A percentile compares a stretch with the other conserved stretches of the same genome.
These are phyloP conservation scores for Extremus antarcticus DNA, from an alignment of 495 filamentous ascomycete species.

Conservation along the genomic window DNA sequence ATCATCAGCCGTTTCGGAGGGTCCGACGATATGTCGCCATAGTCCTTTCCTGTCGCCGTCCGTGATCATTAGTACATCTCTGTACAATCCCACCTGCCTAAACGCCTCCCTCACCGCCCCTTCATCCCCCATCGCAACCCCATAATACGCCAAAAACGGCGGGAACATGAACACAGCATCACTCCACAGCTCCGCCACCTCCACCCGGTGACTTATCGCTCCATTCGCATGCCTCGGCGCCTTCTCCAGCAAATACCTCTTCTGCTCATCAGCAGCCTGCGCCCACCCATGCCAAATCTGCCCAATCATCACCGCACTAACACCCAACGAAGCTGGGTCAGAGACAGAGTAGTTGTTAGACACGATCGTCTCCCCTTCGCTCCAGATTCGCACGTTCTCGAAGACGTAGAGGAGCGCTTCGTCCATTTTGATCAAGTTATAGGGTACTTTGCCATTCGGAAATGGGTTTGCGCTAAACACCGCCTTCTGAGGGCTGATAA, in stretches of 20 bases:
- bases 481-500: conserved; percentile 32
- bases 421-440: conserved; percentile 21
- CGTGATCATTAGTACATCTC: conserved; percentile 29
- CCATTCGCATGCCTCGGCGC: conserved; percentile 40
- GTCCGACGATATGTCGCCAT: conserved; percentile 42
- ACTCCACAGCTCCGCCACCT: conserved; percentile 39
- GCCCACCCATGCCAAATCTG: conserved; percentile 29
- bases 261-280: conserved; percentile 32
- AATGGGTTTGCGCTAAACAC: conserved; percentile 39
- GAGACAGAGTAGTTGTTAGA: conserved; percentile 18
- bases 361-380: conserved; percentile 23
- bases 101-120: conserved; percentile 30
- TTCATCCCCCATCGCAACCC: conserved; percentile 31
- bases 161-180: conserved; percentile 44
- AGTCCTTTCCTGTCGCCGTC: conserved; percentile 18
- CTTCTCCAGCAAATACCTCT: conserved; percentile 32
- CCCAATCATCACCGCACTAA: conserved; percentile 37
- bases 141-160: conserved; percentile 43
- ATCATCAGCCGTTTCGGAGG: conserved; percentile 30
- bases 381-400: conserved; percentile 23
- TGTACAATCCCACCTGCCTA: conserved; percentile 35
- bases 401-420: conserved; percentile 31
- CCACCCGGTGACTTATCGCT: conserved; percentile 40
- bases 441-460: conserved; percentile 32
- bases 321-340: conserved; percentile 39